Evolutionary conservation across 2,329 filamentous ascomycete species (phyloP), one percentile per base, ranked within the genome.

Genomic region (Phyllosticta capitalensis): DNA sequence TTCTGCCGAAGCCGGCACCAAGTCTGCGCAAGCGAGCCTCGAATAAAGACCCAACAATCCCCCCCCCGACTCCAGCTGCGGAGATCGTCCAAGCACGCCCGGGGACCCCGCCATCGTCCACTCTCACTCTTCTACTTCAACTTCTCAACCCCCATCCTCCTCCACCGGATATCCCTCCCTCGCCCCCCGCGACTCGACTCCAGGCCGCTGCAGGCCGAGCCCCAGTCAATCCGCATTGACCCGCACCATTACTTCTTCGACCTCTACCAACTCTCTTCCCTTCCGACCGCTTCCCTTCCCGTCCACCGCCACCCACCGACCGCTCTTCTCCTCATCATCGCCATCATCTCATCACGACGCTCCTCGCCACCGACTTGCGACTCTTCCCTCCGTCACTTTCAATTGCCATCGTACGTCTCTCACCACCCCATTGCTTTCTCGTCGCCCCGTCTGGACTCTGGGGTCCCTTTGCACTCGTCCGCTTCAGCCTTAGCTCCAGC

Each of bases 241-340:
- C 51, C 56, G 20, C 20, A 19, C 51, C 26, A 51, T 26, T 51
- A 28, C 21, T 17, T 51, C 30, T 9, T 51, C 56, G 45, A 56
- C 33, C 45, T 20, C 20, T 45, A 30, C 10, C 28, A 30, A 30
- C 28, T n/a, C 28, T 30, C 28, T 30, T 30, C 28, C 28, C 58
- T 54, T 51, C 55, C 52, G 52, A 26, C 33, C 55, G 33, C 61
- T 61, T 66, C 61, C 66, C 58, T 33, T 33, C 24, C 9, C 26
- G 48, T 53, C 59, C 68, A 66, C 69, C 67, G 67, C 66, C 65
- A 64, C 67, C 66, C 66, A 62, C 63, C 65, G 61, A 61, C 62
- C 51, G 61, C 52, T 58, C 64, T 60, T 55, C 61, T 61, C 61
- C 63, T 58, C 63, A 60, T 62, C 61, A n/a, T 64, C 63, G 62